Evolutionary conservation across 768 basidiomycete species (phyloP), one percentile per base, ranked within the genome.

Genomic region (Agrocybe pediades): DNA sequence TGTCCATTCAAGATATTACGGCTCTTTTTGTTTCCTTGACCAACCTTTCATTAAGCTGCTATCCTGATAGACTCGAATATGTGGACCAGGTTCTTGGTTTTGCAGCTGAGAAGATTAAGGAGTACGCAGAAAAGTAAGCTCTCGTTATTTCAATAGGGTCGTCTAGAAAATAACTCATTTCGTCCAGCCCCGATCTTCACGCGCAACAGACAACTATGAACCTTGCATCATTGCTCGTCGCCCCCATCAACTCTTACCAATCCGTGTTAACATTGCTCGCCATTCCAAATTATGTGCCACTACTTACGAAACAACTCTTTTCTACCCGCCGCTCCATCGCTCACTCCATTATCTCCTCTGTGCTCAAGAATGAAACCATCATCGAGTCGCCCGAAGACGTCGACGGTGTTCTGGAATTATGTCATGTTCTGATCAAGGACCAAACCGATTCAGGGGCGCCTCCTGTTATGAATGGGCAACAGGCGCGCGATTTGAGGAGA

Each of bases 251-350:
- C 65, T 93, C 93, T 8, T 98, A 99, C 67, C 88, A 92, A 73
- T 96, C 95, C 27, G 92, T 95, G 16, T 87, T 99, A 53, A 98
- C 96, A 0, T 82, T 99, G n/a, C 90, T 99, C 46, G 95, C 96
- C 16, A 87, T 98, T 25, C 94, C 95, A 2, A 87, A 86, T 44
- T 99, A 98, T 64, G 83, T 84, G 0, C 86, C 90, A 0, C 83
- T 99, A 2, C 82, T 98, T 20, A 76, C 81, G 16, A 84, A 84
- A 24, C 97, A 99, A 67, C 84, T 96, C 3, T 97, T 92, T 74
- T 84, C 88, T 0, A 96, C 94, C 0, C 84, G 97, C 2, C 86
- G 93, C 2, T 88, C 93, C 6, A 92, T 99, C 40, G 93, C 95
- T 0, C 96, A 98, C 66, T 93, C 95, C 3, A 85, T 99, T 57